A percentile compares a stretch with the other conserved stretches of the same genome.
phyloP scores from a whole-genome alignment of 208 protist species.

The Phytomonas sp. region DNA sequence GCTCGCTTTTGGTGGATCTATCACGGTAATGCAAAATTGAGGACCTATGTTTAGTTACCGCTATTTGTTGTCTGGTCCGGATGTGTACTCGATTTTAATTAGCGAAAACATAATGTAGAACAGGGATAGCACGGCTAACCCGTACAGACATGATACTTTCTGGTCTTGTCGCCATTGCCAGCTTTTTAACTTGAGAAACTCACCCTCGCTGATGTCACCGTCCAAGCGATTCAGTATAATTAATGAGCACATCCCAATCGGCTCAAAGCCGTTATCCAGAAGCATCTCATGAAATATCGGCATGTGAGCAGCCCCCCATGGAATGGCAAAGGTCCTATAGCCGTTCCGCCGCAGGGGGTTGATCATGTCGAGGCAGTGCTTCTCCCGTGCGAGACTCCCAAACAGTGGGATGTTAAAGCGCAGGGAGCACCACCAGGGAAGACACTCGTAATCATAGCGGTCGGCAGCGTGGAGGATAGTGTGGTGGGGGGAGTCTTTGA shows the following conservation, averaged over 20 bases:
- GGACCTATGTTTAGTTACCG: not conserved
- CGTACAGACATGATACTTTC: conserved; percentile 18
- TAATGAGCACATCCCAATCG: conserved; percentile 60
- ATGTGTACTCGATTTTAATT: conserved; percentile 34
- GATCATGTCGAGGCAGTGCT: conserved; percentile 79
- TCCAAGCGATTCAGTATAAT: conserved; percentile 52
- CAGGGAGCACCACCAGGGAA: conserved; percentile 76
- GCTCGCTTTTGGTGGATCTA: not conserved
- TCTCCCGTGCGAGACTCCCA: conserved; percentile 58
- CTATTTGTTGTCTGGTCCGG: conserved; percentile 12
- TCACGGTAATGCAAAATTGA: not conserved
- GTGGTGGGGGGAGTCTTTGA: conserved; percentile 52
- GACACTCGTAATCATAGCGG: conserved; percentile 76
- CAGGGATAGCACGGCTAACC: conserved; percentile 16
- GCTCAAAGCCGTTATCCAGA: conserved; percentile 70
- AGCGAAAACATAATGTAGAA: conserved; percentile 24
- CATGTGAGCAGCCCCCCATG: conserved; percentile 81
- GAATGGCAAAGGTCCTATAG: conserved; percentile 80
- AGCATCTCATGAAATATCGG: conserved; percentile 83
- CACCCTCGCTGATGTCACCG: conserved; percentile 60
- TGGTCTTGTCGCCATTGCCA: conserved; percentile 26
- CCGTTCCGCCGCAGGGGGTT: conserved; percentile 33
- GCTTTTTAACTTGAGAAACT: conserved; percentile 39
- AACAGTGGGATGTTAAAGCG: conserved; percentile 68
- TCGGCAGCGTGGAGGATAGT: conserved; percentile 83